phyloP scores from a whole-genome alignment of 306 rosid genomes.

The Acacia confusa region DNA sequence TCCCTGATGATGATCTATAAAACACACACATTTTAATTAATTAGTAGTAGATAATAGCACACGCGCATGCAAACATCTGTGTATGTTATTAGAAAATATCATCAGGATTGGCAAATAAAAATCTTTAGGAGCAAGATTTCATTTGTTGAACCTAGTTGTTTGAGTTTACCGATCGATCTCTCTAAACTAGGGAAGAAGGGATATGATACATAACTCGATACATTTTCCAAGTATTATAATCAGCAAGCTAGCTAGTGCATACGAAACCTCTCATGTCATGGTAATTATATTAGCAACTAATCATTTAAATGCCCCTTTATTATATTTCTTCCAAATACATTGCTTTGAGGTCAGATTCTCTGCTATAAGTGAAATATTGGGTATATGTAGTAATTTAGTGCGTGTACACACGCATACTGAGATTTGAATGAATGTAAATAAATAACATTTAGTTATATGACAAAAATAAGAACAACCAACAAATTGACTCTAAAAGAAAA shows the following conservation, averaged over 20 bases:
- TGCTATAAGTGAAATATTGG: neutral
- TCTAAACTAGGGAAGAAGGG: too few species aligned
- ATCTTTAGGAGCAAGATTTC: neutral
- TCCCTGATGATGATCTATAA: slow-evolving; percentile 22
- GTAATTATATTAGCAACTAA: neutral
- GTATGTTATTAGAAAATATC: too few species aligned
- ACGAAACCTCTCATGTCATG: neutral
- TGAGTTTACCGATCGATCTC: too few species aligned
- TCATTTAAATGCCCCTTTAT: neutral
- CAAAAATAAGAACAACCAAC: too few species aligned
- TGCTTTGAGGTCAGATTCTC: neutral
- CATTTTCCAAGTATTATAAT: too few species aligned
- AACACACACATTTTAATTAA: neutral
- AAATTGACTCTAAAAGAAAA: too few species aligned
- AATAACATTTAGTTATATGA: neutral
- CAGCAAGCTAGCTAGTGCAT: neutral
- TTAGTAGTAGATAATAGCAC: neutral
- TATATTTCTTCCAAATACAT: neutral
- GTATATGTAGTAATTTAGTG: neutral
- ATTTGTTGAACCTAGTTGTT: neutral
- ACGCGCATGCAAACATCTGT: neutral
- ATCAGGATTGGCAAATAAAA: too few species aligned
- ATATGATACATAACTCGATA: too few species aligned
- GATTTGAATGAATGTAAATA: neutral
- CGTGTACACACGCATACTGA: neutral